Percentiles rank a stretch among this genome's conserved stretches.
These are phyloP conservation scores for Ilex asprella DNA, from an alignment of 257 asterid genomes.

Conservation along the genomic window DNA sequence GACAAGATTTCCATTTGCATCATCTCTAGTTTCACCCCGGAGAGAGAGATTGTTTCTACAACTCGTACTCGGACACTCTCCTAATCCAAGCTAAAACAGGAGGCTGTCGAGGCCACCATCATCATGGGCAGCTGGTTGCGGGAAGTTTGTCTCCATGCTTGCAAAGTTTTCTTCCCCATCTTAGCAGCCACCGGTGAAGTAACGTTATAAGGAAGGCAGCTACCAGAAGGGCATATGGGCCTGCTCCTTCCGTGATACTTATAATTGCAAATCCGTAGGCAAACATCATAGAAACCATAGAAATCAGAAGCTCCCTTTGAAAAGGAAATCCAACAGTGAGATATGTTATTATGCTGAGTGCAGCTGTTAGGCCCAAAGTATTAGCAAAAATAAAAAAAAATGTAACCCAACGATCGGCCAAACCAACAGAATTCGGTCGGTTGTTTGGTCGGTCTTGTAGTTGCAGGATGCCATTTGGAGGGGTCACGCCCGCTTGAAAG, in stretches of 20 bases:
- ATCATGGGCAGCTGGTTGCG: no score
- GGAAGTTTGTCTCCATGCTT: not conserved
- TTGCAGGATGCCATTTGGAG: no score
- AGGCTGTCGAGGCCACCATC: no score
- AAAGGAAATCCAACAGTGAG: slow-evolving; percentile 20
- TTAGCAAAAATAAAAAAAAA: not conserved
- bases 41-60: no score
- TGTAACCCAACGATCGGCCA: no score
- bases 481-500: no score
- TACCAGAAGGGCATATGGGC: slow-evolving; percentile 3
- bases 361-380: slow-evolving; percentile 22
- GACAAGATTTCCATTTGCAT: no score
- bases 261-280: slow-evolving; percentile 10
- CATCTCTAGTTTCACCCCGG: no score
- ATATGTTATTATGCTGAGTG: slow-evolving; percentile 20
- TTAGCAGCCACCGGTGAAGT: slow-evolving; percentile 15
- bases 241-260: not conserved
- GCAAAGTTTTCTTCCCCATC: slow-evolving; percentile 14
- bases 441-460: no score
- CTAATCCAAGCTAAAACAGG: no score
- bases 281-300: slow-evolving; percentile 17
- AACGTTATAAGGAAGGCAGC: slow-evolving; percentile 10
- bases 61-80: no score
- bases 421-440: no score
- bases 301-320: slow-evolving; percentile 16